phyloP scores from a whole-genome alignment of 352 stramenopile species.

The Pythium sukuiense region DNA sequence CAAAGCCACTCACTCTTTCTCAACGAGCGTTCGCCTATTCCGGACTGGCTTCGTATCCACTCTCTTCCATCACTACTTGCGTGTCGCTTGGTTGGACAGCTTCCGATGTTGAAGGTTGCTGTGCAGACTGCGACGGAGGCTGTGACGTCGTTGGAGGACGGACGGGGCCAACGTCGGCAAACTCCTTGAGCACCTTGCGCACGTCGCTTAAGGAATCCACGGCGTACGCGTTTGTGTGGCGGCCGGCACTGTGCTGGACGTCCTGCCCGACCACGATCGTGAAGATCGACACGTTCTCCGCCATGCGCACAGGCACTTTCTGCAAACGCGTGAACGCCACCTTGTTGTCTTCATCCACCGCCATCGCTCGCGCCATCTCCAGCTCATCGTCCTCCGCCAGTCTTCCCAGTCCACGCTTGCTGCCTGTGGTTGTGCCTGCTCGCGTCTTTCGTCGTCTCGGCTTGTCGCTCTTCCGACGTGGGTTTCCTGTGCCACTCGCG shows the following conservation, averaged over 20 bases:
- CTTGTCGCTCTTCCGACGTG: slow-evolving; percentile 23
- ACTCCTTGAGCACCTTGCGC: slow-evolving; percentile 73
- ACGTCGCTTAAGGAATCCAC: slow-evolving; percentile 71
- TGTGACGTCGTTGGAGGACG: background rate
- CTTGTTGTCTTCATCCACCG: slow-evolving; percentile 78
- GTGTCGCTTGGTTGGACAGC: background rate
- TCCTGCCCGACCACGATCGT: slow-evolving; percentile 66
- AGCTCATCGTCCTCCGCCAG: slow-evolving; percentile 45
- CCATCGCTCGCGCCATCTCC: slow-evolving; percentile 25
- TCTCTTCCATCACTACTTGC: slow-evolving; percentile 10
- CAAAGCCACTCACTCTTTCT: background rate
- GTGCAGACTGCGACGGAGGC: background rate
- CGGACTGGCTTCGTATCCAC: slow-evolving; percentile 16
- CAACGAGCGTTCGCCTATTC: background rate
- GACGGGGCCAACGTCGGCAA: slow-evolving; percentile 31
- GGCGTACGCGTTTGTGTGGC: slow-evolving; percentile 52
- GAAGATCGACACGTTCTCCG: slow-evolving; percentile 68
- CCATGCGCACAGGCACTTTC: slow-evolving; percentile 68
- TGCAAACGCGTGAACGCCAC: slow-evolving; percentile 75
- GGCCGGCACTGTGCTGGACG: slow-evolving; percentile 65
- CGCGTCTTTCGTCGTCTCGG: slow-evolving; percentile 18
- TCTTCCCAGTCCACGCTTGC: slow-evolving; percentile 1
- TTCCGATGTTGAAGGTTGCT: background rate
- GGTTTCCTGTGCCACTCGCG: background rate
- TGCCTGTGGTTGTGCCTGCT: background rate